phyloP scores from a whole-genome alignment of 1,284 basidiomycete species.

The Bjerkandera adusta region DNA sequence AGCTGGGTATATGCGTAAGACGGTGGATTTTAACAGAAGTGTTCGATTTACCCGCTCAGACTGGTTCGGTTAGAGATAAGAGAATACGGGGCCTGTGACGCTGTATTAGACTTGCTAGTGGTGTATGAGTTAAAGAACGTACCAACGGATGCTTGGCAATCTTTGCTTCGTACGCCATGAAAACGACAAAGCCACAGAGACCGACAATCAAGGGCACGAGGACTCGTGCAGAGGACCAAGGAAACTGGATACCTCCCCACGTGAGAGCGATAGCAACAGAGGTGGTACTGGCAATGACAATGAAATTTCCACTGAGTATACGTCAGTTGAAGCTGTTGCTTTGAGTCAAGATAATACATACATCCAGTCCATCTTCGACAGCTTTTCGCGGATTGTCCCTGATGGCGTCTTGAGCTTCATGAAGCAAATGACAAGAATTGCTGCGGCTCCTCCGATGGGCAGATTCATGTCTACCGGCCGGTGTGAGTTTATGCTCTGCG shows the following conservation, averaged over 20 bases:
- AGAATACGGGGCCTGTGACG: slow-evolving; percentile 12
- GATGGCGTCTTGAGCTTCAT: slow-evolving; percentile 37
- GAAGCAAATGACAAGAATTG: slow-evolving; percentile 34
- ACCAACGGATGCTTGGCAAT: slow-evolving; percentile 25
- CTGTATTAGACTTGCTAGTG: neutral
- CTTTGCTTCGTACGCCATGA: slow-evolving; percentile 24
- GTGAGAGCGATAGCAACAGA: slow-evolving; percentile 34
- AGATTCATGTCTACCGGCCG: slow-evolving; percentile 20
- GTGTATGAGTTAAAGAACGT: neutral
- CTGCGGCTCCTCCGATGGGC: slow-evolving; percentile 12
- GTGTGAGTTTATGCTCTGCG: slow-evolving; percentile 26
- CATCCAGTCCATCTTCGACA: slow-evolving; percentile 39
- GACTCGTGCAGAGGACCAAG: slow-evolving; percentile 36
- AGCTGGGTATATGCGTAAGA: slow-evolving; percentile 17
- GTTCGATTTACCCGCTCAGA: slow-evolving; percentile 16
- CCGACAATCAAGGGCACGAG: slow-evolving; percentile 37
- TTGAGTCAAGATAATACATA: slow-evolving; percentile 21
- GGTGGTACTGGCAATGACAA: slow-evolving; percentile 32
- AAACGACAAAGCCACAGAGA: slow-evolving; percentile 22
- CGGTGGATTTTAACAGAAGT: neutral
- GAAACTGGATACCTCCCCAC: slow-evolving; percentile 35
- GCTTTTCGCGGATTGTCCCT: slow-evolving; percentile 31
- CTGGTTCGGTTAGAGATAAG: slow-evolving; percentile 16
- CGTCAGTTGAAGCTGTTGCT: slow-evolving; percentile 37
- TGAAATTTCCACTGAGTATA: slow-evolving; percentile 32